A percentile compares a stretch with the other conserved stretches of the same genome.
phyloP scores from a whole-genome alignment of 2,329 filamentous ascomycete genomes.

The Aspergillus pseudoglaucus region DNA sequence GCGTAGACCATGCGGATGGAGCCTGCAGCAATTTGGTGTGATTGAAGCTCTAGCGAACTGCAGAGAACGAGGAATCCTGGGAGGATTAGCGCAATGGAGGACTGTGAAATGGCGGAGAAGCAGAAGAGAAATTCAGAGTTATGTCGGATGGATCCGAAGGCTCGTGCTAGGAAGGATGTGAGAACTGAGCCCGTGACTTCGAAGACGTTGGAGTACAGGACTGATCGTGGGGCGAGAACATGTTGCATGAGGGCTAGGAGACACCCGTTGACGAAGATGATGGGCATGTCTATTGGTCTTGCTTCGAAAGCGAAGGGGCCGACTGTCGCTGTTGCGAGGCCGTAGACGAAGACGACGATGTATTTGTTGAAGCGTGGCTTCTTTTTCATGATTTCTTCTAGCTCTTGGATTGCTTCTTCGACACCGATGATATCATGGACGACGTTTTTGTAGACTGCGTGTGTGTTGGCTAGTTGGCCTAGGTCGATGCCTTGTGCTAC shows the following conservation, averaged over 20 bases:
- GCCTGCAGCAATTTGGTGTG: slow-evolving; percentile 61
- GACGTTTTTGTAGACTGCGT: slow-evolving; percentile 44
- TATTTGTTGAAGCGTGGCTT: slow-evolving; percentile 50
- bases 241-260: slow-evolving; percentile 69
- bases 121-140: slow-evolving; percentile 49
- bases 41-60: slow-evolving; percentile 60
- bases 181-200: slow-evolving; percentile 58
- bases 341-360: slow-evolving; percentile 60
- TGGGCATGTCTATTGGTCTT: slow-evolving; percentile 68
- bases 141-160: slow-evolving; percentile 43
- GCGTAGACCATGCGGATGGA: slow-evolving; percentile 70
- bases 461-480: slow-evolving; percentile 38
- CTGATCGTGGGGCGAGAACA: slow-evolving; percentile 65
- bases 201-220: slow-evolving; percentile 59
- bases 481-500: slow-evolving; percentile 39
- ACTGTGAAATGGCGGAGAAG: slow-evolving; percentile 65
- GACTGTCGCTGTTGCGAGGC: slow-evolving; percentile 67
- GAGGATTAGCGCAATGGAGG: slow-evolving; percentile 68
- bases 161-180: slow-evolving; percentile 63
- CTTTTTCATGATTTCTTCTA: slow-evolving; percentile 50
- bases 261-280: slow-evolving; percentile 69
- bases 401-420: slow-evolving; percentile 38
- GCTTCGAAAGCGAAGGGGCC: slow-evolving; percentile 76
- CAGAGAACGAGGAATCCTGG: slow-evolving; percentile 61
- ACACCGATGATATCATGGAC: slow-evolving; percentile 42